A percentile compares a stretch with the other conserved stretches of the same genome.
Evolutionary conservation across 2,329 filamentous ascomycete species (phyloP).

Genomic region (Cryphonectria nitschkei): DNA sequence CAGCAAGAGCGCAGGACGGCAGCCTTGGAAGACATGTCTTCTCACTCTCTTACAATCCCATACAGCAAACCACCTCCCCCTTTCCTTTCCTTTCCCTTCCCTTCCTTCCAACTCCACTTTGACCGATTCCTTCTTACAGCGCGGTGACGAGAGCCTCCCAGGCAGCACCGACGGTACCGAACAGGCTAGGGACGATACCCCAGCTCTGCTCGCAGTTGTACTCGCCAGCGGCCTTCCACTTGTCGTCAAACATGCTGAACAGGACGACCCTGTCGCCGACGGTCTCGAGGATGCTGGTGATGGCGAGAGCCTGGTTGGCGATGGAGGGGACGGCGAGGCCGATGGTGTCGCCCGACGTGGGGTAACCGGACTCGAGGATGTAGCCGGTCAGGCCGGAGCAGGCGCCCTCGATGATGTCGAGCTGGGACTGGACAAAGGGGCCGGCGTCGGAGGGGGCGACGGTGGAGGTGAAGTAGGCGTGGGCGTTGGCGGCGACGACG

Average conservation of each 20-base stretch:
- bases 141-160: constrained; percentile 16
- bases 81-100: neutral
- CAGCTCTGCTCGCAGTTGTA: constrained; percentile 81
- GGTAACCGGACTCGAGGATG: constrained; percentile 94
- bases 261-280: constrained; percentile 74
- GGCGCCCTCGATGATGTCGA: constrained; percentile 68
- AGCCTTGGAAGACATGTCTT: neutral
- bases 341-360: constrained; percentile 69
- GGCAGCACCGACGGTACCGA: constrained; percentile 36
- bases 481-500: constrained; percentile 82
- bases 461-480: constrained; percentile 88
- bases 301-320: constrained; percentile 70
- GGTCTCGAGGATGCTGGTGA: constrained; percentile 68
- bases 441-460: constrained; percentile 69
- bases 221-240: constrained; percentile 75
- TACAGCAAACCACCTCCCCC: neutral
- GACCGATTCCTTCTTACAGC: neutral
- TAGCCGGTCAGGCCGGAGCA: constrained; percentile 75
- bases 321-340: constrained; percentile 71
- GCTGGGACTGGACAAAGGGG: constrained; percentile 73
- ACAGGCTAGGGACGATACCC: constrained; percentile 62
- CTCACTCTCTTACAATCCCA: neutral
- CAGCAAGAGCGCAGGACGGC: neutral
- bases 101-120: neutral
- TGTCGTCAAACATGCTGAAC: constrained; percentile 80